phyloP scores from a whole-genome alignment of 2,329 filamentous ascomycete genomes.

The Diaporthe ilicicola region DNA sequence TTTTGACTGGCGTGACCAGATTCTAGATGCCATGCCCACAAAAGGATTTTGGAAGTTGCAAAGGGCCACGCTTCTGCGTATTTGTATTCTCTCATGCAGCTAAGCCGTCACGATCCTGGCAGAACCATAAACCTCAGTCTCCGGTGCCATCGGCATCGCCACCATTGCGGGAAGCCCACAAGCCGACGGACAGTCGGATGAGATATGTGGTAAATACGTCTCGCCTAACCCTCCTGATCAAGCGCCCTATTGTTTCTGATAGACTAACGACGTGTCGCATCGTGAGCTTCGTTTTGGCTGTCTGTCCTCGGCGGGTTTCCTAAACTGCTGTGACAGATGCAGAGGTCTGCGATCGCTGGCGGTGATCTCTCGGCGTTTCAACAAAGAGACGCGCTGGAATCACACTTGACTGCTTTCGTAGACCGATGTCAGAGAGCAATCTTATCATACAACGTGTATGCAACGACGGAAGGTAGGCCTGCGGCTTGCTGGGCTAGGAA shows the following conservation, averaged over 20 bases:
- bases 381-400: not conserved
- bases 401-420: slow-evolving; percentile 4
- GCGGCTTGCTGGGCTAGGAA: not conserved
- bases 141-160: not conserved
- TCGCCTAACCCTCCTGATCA: not conserved
- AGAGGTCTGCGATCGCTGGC: not conserved
- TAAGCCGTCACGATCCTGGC: not conserved
- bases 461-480: not conserved
- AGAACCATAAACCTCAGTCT: not conserved
- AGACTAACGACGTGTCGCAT: not conserved
- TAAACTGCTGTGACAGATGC: not conserved
- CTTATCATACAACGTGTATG: not conserved
- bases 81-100: not conserved
- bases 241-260: not conserved
- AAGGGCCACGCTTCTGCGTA: not conserved
- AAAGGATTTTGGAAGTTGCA: too few species aligned
- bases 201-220: too few species aligned
- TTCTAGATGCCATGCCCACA: too few species aligned
- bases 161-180: not conserved
- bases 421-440: not conserved
- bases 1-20: not conserved
- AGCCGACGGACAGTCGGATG: not conserved
- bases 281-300: not conserved
- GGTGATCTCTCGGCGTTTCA: not conserved
- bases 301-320: not conserved